Conservation (phyloP, 257 asterid genomes). For the Buddleja alternifolia region DNA sequence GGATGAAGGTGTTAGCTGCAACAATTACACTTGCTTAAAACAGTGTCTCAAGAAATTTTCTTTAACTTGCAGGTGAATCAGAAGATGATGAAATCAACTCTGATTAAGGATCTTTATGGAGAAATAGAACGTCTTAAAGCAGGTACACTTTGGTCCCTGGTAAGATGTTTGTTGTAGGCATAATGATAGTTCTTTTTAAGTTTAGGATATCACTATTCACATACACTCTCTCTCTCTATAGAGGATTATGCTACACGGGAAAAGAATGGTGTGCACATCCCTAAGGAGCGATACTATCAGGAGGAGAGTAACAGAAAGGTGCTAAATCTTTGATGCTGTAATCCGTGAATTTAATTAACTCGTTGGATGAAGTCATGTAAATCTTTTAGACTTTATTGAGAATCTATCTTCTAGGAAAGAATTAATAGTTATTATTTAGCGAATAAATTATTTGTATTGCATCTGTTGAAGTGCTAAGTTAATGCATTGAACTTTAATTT, state of each 20-base stretch:
- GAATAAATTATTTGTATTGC: not conserved
- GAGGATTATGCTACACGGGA: conserved; percentile 88
- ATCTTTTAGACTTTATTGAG: not conserved
- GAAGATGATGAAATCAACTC: conserved; percentile 79
- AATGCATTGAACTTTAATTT: not conserved
- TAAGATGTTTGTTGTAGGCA: not conserved
- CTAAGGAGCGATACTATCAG: conserved; percentile 73
- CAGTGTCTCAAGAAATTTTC: conserved; percentile 7
- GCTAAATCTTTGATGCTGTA: not conserved
- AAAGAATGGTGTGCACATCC: conserved; percentile 82
- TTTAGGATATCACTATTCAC: not conserved
- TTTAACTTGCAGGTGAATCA: conserved; percentile 64
- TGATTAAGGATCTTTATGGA: conserved; percentile 71
- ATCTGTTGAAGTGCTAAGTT: not conserved
- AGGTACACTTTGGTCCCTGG: conserved; percentile 38
- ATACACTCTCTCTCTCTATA: conserved; percentile 21
- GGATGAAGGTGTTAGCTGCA: not conserved
- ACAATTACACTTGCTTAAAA: not conserved
- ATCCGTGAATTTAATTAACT: not conserved
- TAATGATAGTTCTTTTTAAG: not conserved
- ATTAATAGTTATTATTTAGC: not conserved
- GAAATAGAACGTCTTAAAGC: conserved; percentile 75
- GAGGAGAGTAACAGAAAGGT: conserved; percentile 81
- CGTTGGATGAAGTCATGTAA: not conserved
- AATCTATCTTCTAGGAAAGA: not conserved